Percentiles rank a stretch among this genome's conserved stretches.
These are phyloP conservation scores for Colletotrichum tanaceti DNA, from an alignment of 2,329 filamentous ascomycete genomes.

Conservation along the genomic window DNA sequence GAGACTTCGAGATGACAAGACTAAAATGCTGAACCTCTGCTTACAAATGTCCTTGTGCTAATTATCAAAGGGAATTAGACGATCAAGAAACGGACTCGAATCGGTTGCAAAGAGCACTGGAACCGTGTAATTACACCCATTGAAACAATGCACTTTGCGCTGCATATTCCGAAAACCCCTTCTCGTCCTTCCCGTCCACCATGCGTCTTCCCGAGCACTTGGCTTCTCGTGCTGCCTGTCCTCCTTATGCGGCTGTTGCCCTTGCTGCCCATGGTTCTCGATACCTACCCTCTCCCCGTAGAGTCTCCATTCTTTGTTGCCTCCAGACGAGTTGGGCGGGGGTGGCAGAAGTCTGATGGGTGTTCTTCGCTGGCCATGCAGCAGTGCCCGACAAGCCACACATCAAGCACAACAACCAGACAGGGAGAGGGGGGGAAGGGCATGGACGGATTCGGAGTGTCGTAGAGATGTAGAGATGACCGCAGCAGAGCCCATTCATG, in stretches of 20 bases:
- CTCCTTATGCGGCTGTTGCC: neutral
- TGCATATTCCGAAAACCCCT: conserved; percentile 10
- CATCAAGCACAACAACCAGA: neutral
- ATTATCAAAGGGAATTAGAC: neutral
- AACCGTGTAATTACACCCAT: too few relatives aligned
- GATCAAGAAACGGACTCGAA: too few relatives aligned
- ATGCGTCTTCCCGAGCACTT: conserved; percentile 10
- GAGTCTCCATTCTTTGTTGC: neutral
- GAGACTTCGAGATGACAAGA: neutral
- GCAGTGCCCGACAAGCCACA: conserved; percentile 33
- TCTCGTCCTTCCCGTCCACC: neutral
- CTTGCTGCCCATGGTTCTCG: too few relatives aligned
- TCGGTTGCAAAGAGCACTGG: neutral
- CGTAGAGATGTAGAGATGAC: neutral
- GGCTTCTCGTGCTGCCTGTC: neutral
- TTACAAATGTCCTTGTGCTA: neutral
- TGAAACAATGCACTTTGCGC: conserved; percentile 10
- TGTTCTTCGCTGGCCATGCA: conserved; percentile 15
- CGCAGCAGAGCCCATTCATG: conserved; percentile 5
- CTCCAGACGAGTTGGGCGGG: too few relatives aligned
- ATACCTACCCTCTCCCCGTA: neutral
- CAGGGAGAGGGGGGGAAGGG: neutral
- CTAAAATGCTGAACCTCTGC: neutral
- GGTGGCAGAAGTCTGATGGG: neutral
- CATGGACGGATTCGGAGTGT: neutral